Evolutionary conservation across 352 stramenopile genomes (phyloP).

Genomic region (Globisporangium irregulare): DNA sequence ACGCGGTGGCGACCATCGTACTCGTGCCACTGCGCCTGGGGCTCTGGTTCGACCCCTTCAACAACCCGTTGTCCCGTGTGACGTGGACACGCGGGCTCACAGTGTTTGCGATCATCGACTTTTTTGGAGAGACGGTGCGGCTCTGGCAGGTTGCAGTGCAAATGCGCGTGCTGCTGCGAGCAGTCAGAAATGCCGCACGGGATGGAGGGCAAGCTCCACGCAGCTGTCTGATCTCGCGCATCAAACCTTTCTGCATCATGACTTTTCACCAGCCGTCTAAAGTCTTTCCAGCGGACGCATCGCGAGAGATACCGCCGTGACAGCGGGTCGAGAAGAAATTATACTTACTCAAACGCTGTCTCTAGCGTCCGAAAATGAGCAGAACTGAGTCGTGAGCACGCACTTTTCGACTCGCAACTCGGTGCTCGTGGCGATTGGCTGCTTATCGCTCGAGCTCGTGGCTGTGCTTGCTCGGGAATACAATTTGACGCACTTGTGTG

Average conservation of each 20-base stretch:
- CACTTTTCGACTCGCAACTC: constrained; percentile 3
- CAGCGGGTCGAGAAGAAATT: not conserved
- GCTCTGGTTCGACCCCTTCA: not conserved
- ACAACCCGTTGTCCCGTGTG: not conserved
- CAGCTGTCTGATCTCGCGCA: not conserved
- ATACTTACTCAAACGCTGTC: not conserved
- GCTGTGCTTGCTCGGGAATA: not conserved
- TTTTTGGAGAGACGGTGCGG: not conserved
- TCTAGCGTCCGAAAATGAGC: not conserved
- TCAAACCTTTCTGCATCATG: not conserved
- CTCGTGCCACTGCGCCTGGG: not conserved
- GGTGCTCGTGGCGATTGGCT: not conserved
- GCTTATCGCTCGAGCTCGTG: not conserved
- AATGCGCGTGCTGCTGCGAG: not conserved
- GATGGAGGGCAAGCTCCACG: not conserved
- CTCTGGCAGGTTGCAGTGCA: not conserved
- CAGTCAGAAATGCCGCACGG: not conserved
- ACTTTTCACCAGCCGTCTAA: not conserved
- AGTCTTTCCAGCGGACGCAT: not conserved
- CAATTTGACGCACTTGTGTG: not conserved
- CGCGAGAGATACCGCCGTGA: not conserved
- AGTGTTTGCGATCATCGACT: not conserved
- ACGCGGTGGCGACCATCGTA: not conserved
- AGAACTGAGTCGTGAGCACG: not conserved
- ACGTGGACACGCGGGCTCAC: not conserved